Base-by-base conservation (phyloP, 139 green algal species). In the Chlamydomonas sphaeroides region DNA sequence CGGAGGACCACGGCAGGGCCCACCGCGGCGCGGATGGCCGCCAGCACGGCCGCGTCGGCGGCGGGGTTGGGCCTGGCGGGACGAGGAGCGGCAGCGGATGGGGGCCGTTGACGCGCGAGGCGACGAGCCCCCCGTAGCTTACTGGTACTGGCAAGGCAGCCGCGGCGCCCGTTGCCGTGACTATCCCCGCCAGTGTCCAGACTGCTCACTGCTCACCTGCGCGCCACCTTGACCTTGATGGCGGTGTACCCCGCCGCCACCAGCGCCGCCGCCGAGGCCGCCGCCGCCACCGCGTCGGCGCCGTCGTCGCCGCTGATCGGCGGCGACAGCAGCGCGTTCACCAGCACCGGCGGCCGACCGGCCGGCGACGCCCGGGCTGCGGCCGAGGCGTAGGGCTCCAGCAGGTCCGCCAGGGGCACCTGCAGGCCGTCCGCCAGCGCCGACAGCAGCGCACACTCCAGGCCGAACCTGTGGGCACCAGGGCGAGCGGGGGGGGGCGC, bases 171-270 rank as follows among this genome's bases (percentile, higher is more conserved):
- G n/a, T n/a, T n/a, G n/a, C n/a, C n/a, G n/a, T n/a, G n/a, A n/a
- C n/a, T n/a, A n/a, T n/a, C n/a, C n/a, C n/a, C n/a, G n/a, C n/a
- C n/a, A n/a, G n/a, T n/a, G n/a, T n/a, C n/a, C n/a, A n/a, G n/a
- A n/a, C n/a, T n/a, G n/a, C n/a, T n/a, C n/a, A n/a, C n/a, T n/a
- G 41, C 74, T 30, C 59, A 88, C 77, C 78, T 75, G n/a, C 84
- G 69, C n/a, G 53, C 86, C 45, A 98, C 95, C 86, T 99, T 99
- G 66, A 98, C 68, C 87, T 99, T 99, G 39, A 99, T 86, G 10
- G 84, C 76, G 0, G 36, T 71, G 68, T 85, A 94, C 23, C 94
- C 94, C 42, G 90, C 77, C 36, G 56, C 41, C 45, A 88, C 78
- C 32, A 93, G 73, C n/a, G 21, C 25, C 61, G 57, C 21, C 14